A percentile compares a stretch with the other conserved stretches of the same genome.
Conservation (phyloP, 2,329 filamentous ascomycete genomes). For the Coniella vitis region DNA sequence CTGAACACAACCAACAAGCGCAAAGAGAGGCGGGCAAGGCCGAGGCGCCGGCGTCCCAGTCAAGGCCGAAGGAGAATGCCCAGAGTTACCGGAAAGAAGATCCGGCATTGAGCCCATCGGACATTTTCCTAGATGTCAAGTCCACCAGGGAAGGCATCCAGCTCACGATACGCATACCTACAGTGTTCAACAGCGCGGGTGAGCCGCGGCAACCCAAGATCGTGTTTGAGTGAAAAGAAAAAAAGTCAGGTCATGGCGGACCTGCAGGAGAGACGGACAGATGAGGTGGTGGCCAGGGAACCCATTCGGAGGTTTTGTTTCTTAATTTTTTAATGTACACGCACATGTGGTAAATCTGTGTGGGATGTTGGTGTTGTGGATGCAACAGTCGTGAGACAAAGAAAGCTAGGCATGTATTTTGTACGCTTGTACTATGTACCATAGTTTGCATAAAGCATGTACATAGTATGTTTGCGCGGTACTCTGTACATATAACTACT, state of each 20-base stretch:
- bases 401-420: too few species aligned
- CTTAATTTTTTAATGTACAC: too few species aligned
- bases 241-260: neutral
- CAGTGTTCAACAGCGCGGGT: slow-evolving; percentile 39
- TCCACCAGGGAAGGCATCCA: slow-evolving; percentile 52
- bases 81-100: slow-evolving; percentile 32
- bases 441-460: too few species aligned
- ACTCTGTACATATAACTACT: too few species aligned
- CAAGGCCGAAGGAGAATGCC: slow-evolving; percentile 28
- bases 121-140: slow-evolving; percentile 51
- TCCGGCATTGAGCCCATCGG: slow-evolving; percentile 33
- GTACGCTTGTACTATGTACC: too few species aligned
- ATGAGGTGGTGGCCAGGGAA: too few species aligned
- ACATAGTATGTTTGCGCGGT: too few species aligned
- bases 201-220: slow-evolving; percentile 25
- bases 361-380: too few species aligned
- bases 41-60: slow-evolving; percentile 20
- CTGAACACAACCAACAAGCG: slow-evolving; percentile 16
- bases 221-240: slow-evolving; percentile 22
- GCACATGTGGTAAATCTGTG: too few species aligned
- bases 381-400: too few species aligned
- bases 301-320: too few species aligned
- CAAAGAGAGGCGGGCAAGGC: slow-evolving; percentile 23
- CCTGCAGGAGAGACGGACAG: too few species aligned
- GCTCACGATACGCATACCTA: slow-evolving; percentile 50